phyloP scores from a whole-genome alignment of 441 rosid species.

The Hura crepitans region DNA sequence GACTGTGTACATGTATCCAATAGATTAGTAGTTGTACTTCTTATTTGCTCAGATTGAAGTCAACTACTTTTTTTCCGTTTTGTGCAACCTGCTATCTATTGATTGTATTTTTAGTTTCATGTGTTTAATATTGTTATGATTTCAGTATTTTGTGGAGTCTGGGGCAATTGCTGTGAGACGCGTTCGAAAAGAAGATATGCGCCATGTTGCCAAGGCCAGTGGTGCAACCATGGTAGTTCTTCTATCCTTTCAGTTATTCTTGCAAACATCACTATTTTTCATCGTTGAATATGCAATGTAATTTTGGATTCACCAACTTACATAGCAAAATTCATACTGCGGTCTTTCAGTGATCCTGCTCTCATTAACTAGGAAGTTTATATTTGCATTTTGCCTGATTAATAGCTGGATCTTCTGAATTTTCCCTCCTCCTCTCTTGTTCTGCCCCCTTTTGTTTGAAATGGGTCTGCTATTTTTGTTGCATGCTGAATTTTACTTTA shows the following conservation, averaged over 20 bases:
- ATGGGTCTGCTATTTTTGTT: neutral
- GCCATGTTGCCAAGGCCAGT: slow-evolving; percentile 95
- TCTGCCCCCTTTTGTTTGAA: neutral
- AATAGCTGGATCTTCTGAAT: neutral
- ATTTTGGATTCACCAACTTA: neutral
- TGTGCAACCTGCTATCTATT: too few species aligned
- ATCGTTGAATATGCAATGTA: neutral
- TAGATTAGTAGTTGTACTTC: too few species aligned
- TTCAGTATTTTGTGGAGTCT: slow-evolving; percentile 93
- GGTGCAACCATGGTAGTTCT: slow-evolving; percentile 82
- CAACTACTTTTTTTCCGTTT: too few species aligned
- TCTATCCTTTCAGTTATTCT: neutral
- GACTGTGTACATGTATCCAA: too few species aligned
- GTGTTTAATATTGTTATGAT: slow-evolving; percentile 8
- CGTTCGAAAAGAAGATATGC: slow-evolving; percentile 95
- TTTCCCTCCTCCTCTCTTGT: neutral
- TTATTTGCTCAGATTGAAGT: too few species aligned
- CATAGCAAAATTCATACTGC: neutral
- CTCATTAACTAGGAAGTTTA: neutral
- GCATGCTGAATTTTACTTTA: neutral
- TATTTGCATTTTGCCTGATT: neutral
- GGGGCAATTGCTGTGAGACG: slow-evolving; percentile 98
- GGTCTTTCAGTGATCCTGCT: neutral
- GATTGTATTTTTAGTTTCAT: neutral
- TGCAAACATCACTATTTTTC: neutral